phyloP scores from a whole-genome alignment of 2,329 filamentous ascomycete genomes.

The Fusarium sp. region DNA sequence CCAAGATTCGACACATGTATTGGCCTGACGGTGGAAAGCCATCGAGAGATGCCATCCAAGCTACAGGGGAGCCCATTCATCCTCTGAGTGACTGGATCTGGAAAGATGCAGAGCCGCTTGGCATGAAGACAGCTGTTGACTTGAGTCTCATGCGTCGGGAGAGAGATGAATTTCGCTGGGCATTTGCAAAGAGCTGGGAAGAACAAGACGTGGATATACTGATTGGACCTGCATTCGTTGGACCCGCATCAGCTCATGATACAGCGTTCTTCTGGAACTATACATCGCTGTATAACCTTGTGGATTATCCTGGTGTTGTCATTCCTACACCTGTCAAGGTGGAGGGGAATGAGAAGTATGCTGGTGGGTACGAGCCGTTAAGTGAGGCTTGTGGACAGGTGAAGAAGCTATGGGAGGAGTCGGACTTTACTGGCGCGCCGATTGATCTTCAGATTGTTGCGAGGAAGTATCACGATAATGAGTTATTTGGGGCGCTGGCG shows the following conservation, averaged over 20 bases:
- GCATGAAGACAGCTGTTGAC: not conserved
- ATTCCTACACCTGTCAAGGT: conserved; percentile 58
- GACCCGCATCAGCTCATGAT: not conserved
- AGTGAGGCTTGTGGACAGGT: not conserved
- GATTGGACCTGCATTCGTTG: not conserved
- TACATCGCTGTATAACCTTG: conserved; percentile 70
- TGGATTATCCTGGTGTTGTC: conserved; percentile 68
- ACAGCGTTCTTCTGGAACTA: conserved; percentile 66
- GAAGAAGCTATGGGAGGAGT: not conserved
- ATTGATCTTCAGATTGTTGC: conserved; percentile 7
- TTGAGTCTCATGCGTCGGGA: not conserved
- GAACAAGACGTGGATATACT: conserved; percentile 6
- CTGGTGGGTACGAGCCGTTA: not conserved
- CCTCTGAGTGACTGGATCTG: not conserved
- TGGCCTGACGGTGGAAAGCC: not conserved
- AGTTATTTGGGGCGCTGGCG: not conserved
- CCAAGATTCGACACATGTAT: not conserved
- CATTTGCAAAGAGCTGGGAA: not conserved
- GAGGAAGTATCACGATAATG: not conserved
- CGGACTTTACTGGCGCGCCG: not conserved
- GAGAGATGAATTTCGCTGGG: not conserved
- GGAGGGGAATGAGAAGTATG: conserved; percentile 1
- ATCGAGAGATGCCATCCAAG: not conserved
- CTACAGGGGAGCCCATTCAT: not conserved
- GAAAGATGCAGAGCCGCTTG: not conserved